Conservation (phyloP, 768 basidiomycete species). For the Collybiopsis confluens region DNA sequence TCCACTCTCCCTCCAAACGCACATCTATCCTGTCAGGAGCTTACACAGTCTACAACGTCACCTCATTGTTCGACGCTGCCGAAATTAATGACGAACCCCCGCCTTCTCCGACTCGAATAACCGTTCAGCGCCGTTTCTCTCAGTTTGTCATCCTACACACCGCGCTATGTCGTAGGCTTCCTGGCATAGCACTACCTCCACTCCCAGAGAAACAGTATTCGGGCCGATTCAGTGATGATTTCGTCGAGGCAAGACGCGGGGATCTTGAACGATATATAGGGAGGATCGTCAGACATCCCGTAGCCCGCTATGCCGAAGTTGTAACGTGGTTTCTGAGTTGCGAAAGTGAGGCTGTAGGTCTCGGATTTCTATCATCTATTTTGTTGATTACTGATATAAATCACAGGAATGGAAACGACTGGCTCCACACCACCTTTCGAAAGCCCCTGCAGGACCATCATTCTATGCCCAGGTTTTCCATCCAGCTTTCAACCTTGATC, state of each 20-base stretch:
- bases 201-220: slow-evolving; percentile 85
- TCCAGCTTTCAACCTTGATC: slow-evolving; percentile 79
- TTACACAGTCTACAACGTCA: slow-evolving; percentile 73
- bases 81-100: slow-evolving; percentile 18
- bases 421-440: slow-evolving; percentile 54
- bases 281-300: slow-evolving; percentile 67
- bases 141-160: slow-evolving; percentile 80
- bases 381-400: not conserved
- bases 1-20: slow-evolving; percentile 80
- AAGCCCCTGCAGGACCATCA: slow-evolving; percentile 64
- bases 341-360: slow-evolving; percentile 67
- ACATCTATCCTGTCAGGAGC: slow-evolving; percentile 62
- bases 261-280: slow-evolving; percentile 79
- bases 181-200: slow-evolving; percentile 75
- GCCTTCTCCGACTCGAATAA: slow-evolving; percentile 50
- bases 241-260: slow-evolving; percentile 77
- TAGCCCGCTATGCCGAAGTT: slow-evolving; percentile 75
- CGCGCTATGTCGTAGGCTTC: slow-evolving; percentile 61
- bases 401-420: slow-evolving; percentile 68
- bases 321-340: slow-evolving; percentile 76
- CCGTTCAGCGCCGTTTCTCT: slow-evolving; percentile 79
- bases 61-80: slow-evolving; percentile 56
- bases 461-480: slow-evolving; percentile 82
- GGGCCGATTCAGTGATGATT: slow-evolving; percentile 74
- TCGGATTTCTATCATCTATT: slow-evolving; percentile 2